These are phyloP conservation scores for Penicillium sp. DNA, from an alignment of 2,329 filamentous ascomycete genomes.

Conservation along the genomic window DNA sequence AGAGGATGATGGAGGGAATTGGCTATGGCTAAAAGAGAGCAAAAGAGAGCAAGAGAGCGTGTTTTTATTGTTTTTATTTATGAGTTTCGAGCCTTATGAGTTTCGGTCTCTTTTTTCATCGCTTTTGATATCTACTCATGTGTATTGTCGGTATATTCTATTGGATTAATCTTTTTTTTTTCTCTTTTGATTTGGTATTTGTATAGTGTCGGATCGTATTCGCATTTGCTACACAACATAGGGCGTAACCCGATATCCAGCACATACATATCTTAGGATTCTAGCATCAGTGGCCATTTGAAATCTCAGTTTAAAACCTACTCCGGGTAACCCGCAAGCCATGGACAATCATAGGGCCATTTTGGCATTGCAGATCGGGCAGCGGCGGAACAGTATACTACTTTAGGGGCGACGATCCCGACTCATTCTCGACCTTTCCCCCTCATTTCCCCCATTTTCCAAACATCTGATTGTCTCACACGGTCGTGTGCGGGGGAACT, in stretches of 20 bases:
- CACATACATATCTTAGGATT: too few species aligned
- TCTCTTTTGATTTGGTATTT: background rate
- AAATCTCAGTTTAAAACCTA: too few species aligned
- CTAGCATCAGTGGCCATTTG: too few species aligned
- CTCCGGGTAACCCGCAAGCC: background rate
- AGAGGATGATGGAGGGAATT: too few species aligned
- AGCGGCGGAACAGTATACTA: background rate
- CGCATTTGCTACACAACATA: too few species aligned
- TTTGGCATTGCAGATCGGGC: background rate
- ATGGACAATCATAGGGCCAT: background rate
- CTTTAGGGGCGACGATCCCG: background rate
- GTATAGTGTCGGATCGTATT: too few species aligned
- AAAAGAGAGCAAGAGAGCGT: background rate
- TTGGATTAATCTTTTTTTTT: background rate
- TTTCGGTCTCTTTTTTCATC: background rate
- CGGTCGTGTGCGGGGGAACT: too few species aligned
- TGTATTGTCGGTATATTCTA: background rate
- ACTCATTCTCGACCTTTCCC: background rate
- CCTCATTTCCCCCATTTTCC: background rate
- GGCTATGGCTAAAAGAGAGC: constrained; percentile 7
- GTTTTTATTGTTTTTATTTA: background rate
- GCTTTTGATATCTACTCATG: background rate
- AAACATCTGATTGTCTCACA: too few species aligned
- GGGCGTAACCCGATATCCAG: too few species aligned
- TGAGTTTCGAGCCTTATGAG: constrained; percentile 3